Base-by-base conservation (phyloP, 352 stramenopile genomes). In the Phytophthora parvispora region DNA sequence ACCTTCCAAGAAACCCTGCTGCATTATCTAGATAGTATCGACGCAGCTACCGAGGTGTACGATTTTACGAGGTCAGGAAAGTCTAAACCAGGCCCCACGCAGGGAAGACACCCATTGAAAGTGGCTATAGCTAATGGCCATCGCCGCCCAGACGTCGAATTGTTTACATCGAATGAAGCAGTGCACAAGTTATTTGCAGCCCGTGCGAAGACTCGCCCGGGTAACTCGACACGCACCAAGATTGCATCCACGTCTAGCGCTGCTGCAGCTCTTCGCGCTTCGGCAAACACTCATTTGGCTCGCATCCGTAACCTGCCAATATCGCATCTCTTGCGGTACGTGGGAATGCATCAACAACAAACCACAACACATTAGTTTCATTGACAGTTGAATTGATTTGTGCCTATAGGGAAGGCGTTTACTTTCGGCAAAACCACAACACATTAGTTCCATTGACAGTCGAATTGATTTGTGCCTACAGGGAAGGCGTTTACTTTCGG, bases 131-230 rank as follows among this genome's bases (percentile, higher is more conserved):
- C 64, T n/a, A 75, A 69, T 16, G 74, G 28, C 25, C 67, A 73
- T 16, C 62, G 64, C 6, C 63, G 77, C 6, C 78, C 78, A 2
- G 67, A 87, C 15, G 52, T 78, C 6, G 76, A 84, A 31, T 16
- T 43, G 7, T 87, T 84, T 45, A 82, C 78, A 1, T 84, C 76
- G 10, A 65, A 57, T 9, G 65, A 74, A 22, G 78, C 77, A 6
- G 64, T 87, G 7, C 67, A 74, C 25, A 87, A 83, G 53, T 69
- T 87, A 40, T 87, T 76, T 58, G 36, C 62, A n/a, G 74, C 78
- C 12, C 74, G 77, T 6, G 66, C 71, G 12, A 59, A 78, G 20
- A 32, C 43, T 15, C 51, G 29, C 8, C 38, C 38, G 20, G 38
- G 22, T 32, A 22, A 32, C 20, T 49, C 63, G 22, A 59, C 40